These are phyloP conservation scores for Fusarium fujikuroi DNA, from an alignment of 2,329 filamentous ascomycete species.

Conservation along the genomic window DNA sequence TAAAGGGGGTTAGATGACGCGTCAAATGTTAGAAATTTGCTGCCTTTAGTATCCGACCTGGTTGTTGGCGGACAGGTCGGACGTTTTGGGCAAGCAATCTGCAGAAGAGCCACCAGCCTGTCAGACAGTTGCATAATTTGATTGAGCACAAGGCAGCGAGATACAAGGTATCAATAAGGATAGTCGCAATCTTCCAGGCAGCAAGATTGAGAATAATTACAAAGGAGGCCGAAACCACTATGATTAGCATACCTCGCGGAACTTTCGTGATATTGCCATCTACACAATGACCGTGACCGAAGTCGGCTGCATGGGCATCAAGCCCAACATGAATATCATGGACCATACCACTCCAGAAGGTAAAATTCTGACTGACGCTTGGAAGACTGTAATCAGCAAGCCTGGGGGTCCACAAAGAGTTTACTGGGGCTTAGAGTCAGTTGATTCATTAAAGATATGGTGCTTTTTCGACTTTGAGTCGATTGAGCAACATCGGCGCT, in stretches of 20 bases:
- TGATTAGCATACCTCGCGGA: rapidly evolving
- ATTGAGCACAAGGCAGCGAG: background rate
- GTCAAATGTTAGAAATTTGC: too few relatives aligned
- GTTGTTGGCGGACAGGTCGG: too few relatives aligned
- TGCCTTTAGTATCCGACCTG: too few relatives aligned
- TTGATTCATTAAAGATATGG: constrained; percentile 2
- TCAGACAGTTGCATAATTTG: too few relatives aligned
- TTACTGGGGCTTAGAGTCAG: constrained; percentile 15
- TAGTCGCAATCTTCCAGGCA: background rate
- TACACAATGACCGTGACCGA: constrained; percentile 12
- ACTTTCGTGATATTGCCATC: background rate
- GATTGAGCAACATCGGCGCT: constrained; percentile 1
- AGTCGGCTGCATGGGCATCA: constrained; percentile 14
- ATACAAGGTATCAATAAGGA: background rate
- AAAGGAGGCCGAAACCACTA: background rate
- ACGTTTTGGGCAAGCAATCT: too few relatives aligned
- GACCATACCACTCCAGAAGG: constrained; percentile 6
- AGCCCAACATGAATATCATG: constrained; percentile 12
- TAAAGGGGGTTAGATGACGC: too few relatives aligned
- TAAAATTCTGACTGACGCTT: background rate
- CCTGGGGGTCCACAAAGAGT: constrained; percentile 6
- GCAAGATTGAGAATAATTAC: background rate
- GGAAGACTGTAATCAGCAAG: background rate
- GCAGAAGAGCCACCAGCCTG: too few relatives aligned
- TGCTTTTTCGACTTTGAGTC: constrained; percentile 27